Base-by-base conservation (phyloP, 2,329 filamentous ascomycete species). In the Apiospora koreana region DNA sequence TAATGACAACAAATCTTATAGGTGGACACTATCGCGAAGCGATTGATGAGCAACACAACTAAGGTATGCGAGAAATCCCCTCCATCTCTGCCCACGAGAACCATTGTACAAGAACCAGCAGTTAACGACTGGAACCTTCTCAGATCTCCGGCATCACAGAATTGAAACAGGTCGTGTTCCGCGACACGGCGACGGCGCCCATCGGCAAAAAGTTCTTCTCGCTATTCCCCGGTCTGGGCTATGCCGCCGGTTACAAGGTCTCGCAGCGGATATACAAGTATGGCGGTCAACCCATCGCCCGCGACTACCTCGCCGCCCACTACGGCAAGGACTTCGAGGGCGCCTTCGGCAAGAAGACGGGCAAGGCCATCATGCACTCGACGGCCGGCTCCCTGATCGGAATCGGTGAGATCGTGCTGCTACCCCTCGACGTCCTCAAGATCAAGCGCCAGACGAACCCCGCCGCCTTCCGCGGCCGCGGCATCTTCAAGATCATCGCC, bases 401-500 rank as follows among this genome's bases (percentile, higher is more conserved):
- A 77, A 97, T 99, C 77, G 96, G 96, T 79, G 96, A 99, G 86
- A 97, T 99, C 74, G 89, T 99, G 71, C 89, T 99, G 41, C 89
- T 99, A 50, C 96, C 96, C 54, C 90, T 99, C 72, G 96, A 99
- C 77, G 95, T 99, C 48, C 89, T 99, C 73, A 99, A 99, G 89
- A 99, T 99, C 86, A 99, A 99, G 89, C 92, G 96, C 78, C 96
- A 99, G 86, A 99, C 96, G 75, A 99, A 99, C 87, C 96, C 96
- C 50, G 96, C 98, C 80, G 95, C 96, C 45, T 99, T 99, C 91
- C 91, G 94, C 75, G 95, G 95, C 76, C 93, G 96, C 78, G 96
- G 96, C 73, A 87, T 99, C 71, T 85, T 98, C 80, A 92, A 88
- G 83, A 98, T 99, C 75, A 88, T 99, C 72, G 88, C 89, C 71